Percentiles rank a stretch among this genome's conserved stretches.
Evolutionary conservation across 441 rosid genomes (phyloP).

Genomic region (Eutrema salsugineum): DNA sequence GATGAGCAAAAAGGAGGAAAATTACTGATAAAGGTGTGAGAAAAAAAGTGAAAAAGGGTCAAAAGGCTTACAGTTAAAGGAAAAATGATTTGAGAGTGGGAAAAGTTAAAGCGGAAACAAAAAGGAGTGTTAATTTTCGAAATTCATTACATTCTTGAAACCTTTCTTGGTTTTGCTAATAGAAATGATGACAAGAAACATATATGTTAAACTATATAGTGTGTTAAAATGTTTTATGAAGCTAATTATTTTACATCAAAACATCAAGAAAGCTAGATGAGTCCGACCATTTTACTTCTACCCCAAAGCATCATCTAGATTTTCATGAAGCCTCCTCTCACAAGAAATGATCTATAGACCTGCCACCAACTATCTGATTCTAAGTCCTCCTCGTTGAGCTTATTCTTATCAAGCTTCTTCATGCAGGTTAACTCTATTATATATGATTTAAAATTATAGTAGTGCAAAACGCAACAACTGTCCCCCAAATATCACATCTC

Average conservation of each 20-base stretch:
- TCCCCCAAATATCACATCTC: neutral
- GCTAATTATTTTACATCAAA: neutral
- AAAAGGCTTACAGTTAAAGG: conserved; percentile 23
- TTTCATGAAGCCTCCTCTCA: neutral
- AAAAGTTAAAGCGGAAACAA: conserved; percentile 28
- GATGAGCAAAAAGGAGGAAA: neutral
- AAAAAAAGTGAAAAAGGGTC: neutral
- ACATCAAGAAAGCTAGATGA: neutral
- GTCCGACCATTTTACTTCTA: neutral
- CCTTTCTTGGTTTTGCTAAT: neutral
- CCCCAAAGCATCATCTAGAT: neutral
- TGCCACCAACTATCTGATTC: neutral
- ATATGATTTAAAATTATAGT: neutral
- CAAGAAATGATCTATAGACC: neutral
- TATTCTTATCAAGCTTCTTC: neutral
- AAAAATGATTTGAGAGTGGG: conserved; percentile 33
- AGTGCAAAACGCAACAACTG: neutral
- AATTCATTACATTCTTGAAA: neutral
- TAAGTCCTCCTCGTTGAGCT: neutral
- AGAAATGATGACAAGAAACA: too few species aligned
- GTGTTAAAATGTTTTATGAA: neutral
- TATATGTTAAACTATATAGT: too few species aligned
- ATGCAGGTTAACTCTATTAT: neutral
- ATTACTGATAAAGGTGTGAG: conserved; percentile 16
- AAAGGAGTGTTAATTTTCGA: conserved; percentile 14